Evolutionary conservation across 768 basidiomycete genomes (phyloP), one percentile per base, ranked within the genome.

Genomic region (Piloderma croceum): DNA sequence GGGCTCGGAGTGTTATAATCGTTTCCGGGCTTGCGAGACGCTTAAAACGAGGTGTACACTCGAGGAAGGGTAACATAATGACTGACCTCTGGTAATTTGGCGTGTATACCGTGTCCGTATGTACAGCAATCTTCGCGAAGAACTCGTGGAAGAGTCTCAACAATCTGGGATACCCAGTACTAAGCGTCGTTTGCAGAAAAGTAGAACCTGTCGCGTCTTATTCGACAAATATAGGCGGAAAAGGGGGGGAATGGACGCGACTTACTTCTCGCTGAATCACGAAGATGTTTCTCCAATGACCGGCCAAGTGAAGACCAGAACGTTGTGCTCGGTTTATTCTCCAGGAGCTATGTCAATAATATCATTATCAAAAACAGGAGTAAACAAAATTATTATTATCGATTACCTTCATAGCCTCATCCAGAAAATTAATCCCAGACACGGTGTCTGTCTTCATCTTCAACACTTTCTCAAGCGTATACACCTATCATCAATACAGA

Each of bases 81-180:
- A 46, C 59, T 46, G 39, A 88, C 90, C 89, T 91, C 64, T 99
- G 96, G 36, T 85, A 75, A 1, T 77, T 71, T 38, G 82, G 77
- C 0, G 79, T 82, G 58, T 98, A 98, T 5, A 88, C 68, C 0
- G 96, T 98, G 54, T 98, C 94, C 2, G 96, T 96, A 56, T 97
- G 89, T 9, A 94, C 85, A 3, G 90, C 81, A 38, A 98, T 90
- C 59, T 92, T 92, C 22, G 85, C 80, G 58, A 99, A 99, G 65
- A 99, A 96, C 29, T 92, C 91, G 41, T 99, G 96, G 63, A 99
- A 93, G 2, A 97, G 73, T 7, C 96, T 77, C 7, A 99, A 60
- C 3, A 99, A 69, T 36, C 78, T 77, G 3, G 93, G 90, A 62
- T 98, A 98, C 13, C 88, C 86, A 2, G 79, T 69, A 49, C 83